A percentile compares a stretch with the other conserved stretches of the same genome.
Evolutionary conservation across 257 asterid species (phyloP).

Genomic region (Verbascum thapsus): DNA sequence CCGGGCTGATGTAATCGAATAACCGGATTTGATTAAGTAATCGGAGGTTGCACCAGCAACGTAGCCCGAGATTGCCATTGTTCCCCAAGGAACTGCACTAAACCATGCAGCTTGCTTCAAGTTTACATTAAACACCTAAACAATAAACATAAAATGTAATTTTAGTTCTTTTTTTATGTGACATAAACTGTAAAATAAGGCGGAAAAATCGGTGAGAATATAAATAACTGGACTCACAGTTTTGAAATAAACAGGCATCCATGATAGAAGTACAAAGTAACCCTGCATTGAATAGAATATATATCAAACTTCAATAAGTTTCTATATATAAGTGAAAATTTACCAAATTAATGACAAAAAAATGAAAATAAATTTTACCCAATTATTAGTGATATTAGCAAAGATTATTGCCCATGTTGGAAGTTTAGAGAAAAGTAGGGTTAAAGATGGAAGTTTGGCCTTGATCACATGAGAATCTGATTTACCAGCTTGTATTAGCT

Average conservation of each 20-base stretch:
- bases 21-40: slow-evolving; percentile 61
- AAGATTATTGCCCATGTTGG: slow-evolving; percentile 93
- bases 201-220: neutral
- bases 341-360: neutral
- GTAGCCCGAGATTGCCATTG: slow-evolving; percentile 97
- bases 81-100: slow-evolving; percentile 98
- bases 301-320: too few species aligned
- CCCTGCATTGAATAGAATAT: slow-evolving; percentile 63
- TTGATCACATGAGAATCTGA: slow-evolving; percentile 47
- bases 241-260: slow-evolving; percentile 98
- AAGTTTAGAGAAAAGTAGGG: slow-evolving; percentile 68
- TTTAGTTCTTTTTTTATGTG: neutral
- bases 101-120: slow-evolving; percentile 91
- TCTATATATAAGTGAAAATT: too few species aligned
- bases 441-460: slow-evolving; percentile 63
- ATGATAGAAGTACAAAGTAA: slow-evolving; percentile 91
- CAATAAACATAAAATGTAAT: neutral
- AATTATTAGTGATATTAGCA: slow-evolving; percentile 83
- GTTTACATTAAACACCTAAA: neutral
- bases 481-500: slow-evolving; percentile 86
- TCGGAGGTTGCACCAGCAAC: slow-evolving; percentile 86
- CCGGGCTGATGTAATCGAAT: slow-evolving; percentile 70
- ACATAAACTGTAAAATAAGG: neutral
- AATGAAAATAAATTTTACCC: slow-evolving; percentile 49
- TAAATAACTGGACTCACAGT: slow-evolving; percentile 59